Evolutionary conservation across 2,329 filamentous ascomycete genomes (phyloP), one percentile per base, ranked within the genome.

Genomic region (Aspergillus jensenii): DNA sequence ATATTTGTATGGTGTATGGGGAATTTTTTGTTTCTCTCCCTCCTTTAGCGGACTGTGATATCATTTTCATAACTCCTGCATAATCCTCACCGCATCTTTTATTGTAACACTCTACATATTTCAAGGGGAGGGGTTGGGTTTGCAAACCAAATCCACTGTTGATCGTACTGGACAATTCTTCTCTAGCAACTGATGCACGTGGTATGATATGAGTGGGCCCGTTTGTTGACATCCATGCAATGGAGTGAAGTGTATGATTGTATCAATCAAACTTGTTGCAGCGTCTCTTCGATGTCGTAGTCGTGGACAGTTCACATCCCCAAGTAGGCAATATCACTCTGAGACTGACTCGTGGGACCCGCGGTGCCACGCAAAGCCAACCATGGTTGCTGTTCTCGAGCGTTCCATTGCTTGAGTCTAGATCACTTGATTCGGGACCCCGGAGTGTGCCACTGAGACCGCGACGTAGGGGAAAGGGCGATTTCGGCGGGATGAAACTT

Each of bases 21-120:
- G 37, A 61, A 65, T 60, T 60, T 51, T 53, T 48, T 50, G 33
- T 56, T 45, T 53, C 46, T 55, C 21, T 51, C 33, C 39, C 45
- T 48, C 51, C 9, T 61, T 43, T 45, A 59, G 27, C 15, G 14
- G 27, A 49, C 19, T 48, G 23, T 60, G 47, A 50, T 25, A 25
- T 40, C 15, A 39, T 39, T 48, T n/a, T 21, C 45, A 35, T 31
- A 27, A 35, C 45, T 46, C 44, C 44, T 46, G 35, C 17, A 25
- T 48, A 48, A 19, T 48, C 17, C 31, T 48, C 27, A 48, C 27
- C n/a, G 31, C 45, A 48, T 35, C 19, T 15, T 37, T 15, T 37
- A 14, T 37, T 37, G 33, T 37, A n/a, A 37, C 14, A 8, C 9
- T 31, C 27, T 37, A 37, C 6, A 14, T 37, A n/a, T 37, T 37